Evolutionary conservation across 345 rosid genomes (phyloP).

Genomic region (Lumnitzera racemosa): DNA sequence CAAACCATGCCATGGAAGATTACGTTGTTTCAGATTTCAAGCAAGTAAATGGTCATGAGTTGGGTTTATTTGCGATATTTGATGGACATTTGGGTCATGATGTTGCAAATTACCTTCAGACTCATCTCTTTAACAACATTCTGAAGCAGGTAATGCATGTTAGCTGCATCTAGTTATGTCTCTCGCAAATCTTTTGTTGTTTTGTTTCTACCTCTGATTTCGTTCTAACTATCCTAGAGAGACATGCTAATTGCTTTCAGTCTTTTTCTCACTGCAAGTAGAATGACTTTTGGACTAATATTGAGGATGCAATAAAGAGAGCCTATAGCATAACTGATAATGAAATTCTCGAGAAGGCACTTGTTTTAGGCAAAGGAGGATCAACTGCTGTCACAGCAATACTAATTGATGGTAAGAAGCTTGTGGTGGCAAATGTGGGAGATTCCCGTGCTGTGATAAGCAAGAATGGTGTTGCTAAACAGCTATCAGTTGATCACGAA

Average conservation of each 20-base stretch:
- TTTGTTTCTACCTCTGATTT: slow-evolving; percentile 1
- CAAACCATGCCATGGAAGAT: slow-evolving; percentile 82
- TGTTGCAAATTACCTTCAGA: slow-evolving; percentile 69
- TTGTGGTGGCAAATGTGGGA: slow-evolving; percentile 79
- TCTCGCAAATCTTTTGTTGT: neutral
- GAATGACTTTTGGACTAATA: slow-evolving; percentile 69
- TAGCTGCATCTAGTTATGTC: slow-evolving; percentile 1
- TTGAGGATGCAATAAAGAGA: slow-evolving; percentile 52
- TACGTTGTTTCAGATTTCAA: slow-evolving; percentile 56
- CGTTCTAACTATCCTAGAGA: slow-evolving; percentile 1
- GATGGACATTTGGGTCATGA: slow-evolving; percentile 90
- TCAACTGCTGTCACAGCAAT: slow-evolving; percentile 92
- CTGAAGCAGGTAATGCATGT: slow-evolving; percentile 48
- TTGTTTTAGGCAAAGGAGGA: slow-evolving; percentile 73
- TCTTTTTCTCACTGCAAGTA: slow-evolving; percentile 21
- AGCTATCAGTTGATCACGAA: slow-evolving; percentile 77
- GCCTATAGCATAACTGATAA: slow-evolving; percentile 66
- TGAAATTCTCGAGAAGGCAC: slow-evolving; percentile 45
- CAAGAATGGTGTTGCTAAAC: slow-evolving; percentile 56
- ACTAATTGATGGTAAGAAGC: slow-evolving; percentile 59
- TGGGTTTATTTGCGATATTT: slow-evolving; percentile 80
- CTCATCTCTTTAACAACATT: slow-evolving; percentile 62
- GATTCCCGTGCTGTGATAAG: slow-evolving; percentile 84
- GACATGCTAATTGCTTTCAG: neutral
- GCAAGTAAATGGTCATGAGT: slow-evolving; percentile 37